These are phyloP conservation scores for Panaeolus cyanescens DNA, from an alignment of 768 basidiomycete genomes.

Conservation along the genomic window DNA sequence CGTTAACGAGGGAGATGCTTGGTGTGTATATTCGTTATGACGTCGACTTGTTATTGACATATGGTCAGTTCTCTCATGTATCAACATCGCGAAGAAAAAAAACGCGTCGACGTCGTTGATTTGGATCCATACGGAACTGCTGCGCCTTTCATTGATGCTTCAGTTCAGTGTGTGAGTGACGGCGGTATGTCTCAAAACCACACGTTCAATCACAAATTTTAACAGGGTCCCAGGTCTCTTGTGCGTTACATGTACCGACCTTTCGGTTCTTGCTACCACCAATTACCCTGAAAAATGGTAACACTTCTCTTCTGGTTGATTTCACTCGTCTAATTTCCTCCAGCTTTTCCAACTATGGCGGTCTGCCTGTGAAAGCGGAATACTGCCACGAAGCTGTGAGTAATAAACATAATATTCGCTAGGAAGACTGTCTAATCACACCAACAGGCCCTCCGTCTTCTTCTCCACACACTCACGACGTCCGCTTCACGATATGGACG, in stretches of 20 bases:
- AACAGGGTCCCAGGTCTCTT: constrained; percentile 64
- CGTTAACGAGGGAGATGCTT: constrained; percentile 93
- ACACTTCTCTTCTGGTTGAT: constrained; percentile 8
- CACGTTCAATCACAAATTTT: neutral
- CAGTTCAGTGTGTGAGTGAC: constrained; percentile 85
- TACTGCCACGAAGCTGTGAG: constrained; percentile 92
- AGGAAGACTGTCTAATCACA: neutral
- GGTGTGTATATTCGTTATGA: constrained; percentile 47
- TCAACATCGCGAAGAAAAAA: constrained; percentile 70
- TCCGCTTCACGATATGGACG: constrained; percentile 92
- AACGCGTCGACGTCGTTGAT: constrained; percentile 92
- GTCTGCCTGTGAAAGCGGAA: constrained; percentile 86
- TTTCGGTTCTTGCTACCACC: constrained; percentile 88
- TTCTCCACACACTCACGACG: constrained; percentile 84
- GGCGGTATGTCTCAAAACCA: constrained; percentile 58
- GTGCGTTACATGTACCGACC: constrained; percentile 95
- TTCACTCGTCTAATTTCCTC: neutral
- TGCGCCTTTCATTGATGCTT: constrained; percentile 94
- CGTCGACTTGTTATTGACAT: neutral
- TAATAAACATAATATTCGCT: constrained; percentile 2
- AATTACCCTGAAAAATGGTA: constrained; percentile 99
- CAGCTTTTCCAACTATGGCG: constrained; percentile 96
- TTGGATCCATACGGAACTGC: constrained; percentile 98
- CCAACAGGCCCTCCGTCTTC: constrained; percentile 82
- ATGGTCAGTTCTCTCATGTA: constrained; percentile 82